These are phyloP conservation scores for Pneumocystis murina DNA, from an alignment of 1,139 yeast genomes.

Conservation along the genomic window DNA sequence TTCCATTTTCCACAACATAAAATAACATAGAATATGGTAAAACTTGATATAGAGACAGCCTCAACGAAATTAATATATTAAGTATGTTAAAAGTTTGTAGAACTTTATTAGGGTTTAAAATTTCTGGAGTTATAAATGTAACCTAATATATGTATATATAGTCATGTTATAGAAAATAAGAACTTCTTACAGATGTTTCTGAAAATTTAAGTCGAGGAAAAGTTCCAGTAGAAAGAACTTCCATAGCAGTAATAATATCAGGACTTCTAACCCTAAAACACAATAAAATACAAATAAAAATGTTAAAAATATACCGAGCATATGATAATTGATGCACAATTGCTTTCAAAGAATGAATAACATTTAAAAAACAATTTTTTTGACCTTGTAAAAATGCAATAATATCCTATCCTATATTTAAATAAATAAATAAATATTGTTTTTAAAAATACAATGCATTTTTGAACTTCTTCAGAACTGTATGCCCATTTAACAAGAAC, in stretches of 20 bases:
- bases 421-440: neutral
- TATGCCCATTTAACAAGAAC: constrained; percentile 81
- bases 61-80: constrained; percentile 56
- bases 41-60: constrained; percentile 46
- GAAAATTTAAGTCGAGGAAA: constrained; percentile 4
- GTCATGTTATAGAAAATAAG: neutral
- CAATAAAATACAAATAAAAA: neutral
- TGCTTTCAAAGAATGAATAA: constrained; percentile 43
- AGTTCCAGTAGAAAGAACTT: constrained; percentile 57
- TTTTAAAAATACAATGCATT: constrained; percentile 32
- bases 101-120: constrained; percentile 42
- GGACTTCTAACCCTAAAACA: constrained; percentile 49
- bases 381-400: constrained; percentile 80
- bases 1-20: constrained; percentile 58
- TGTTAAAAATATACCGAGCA: constrained; percentile 29
- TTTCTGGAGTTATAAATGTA: constrained; percentile 29
- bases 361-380: constrained; percentile 50
- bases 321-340: constrained; percentile 56
- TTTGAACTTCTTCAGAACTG: constrained; percentile 52
- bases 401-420: constrained; percentile 33
- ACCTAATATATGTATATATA: neutral
- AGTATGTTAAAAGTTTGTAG: constrained; percentile 51
- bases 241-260: constrained; percentile 71
- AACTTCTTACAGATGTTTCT: constrained; percentile 1
- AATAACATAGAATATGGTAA: constrained; percentile 33